A percentile compares a stretch with the other conserved stretches of the same genome.
Conservation (phyloP, 495 filamentous ascomycete genomes). For the Emericellopsis terricola region DNA sequence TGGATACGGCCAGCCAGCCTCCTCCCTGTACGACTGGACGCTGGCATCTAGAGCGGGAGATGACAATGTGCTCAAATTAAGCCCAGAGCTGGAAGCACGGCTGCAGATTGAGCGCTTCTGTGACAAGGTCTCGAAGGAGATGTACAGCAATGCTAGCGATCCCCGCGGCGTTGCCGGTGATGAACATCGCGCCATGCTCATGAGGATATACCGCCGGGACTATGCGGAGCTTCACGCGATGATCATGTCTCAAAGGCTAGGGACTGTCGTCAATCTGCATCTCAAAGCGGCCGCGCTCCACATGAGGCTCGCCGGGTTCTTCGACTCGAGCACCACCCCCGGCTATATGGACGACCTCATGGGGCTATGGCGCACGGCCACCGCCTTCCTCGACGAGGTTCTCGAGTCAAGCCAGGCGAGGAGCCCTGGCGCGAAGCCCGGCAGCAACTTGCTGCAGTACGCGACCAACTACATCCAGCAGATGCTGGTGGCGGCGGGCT, state of each 20-base stretch:
- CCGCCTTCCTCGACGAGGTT: constrained; percentile 53
- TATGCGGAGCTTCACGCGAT: constrained; percentile 34
- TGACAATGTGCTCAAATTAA: constrained; percentile 46
- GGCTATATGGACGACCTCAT: constrained; percentile 65
- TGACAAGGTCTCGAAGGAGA: constrained; percentile 68
- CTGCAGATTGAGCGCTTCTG: constrained; percentile 69
- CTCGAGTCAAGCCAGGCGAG: constrained; percentile 38
- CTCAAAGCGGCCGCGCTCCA: constrained; percentile 67
- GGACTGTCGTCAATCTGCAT: constrained; percentile 51
- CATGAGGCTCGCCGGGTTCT: constrained; percentile 73
- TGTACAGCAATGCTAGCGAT: constrained; percentile 67
- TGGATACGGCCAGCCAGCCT: constrained; percentile 77
- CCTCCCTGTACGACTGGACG: constrained; percentile 80
- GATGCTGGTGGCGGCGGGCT: constrained; percentile 79
- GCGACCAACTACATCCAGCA: constrained; percentile 79
- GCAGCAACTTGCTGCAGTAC: constrained; percentile 36
- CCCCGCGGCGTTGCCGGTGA: constrained; percentile 56
- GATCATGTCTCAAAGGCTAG: constrained; percentile 27
- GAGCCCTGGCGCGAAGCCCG: constrained; percentile 9
- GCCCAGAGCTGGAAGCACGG: constrained; percentile 45
- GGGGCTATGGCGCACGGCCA: constrained; percentile 58
- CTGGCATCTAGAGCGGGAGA: constrained; percentile 43
- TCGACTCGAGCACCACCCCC: constrained; percentile 56
- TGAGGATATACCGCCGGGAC: constrained; percentile 38
- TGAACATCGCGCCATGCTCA: constrained; percentile 47